phyloP scores from a whole-genome alignment of 163 green algal species.

The Scenedesmus sp. region DNA sequence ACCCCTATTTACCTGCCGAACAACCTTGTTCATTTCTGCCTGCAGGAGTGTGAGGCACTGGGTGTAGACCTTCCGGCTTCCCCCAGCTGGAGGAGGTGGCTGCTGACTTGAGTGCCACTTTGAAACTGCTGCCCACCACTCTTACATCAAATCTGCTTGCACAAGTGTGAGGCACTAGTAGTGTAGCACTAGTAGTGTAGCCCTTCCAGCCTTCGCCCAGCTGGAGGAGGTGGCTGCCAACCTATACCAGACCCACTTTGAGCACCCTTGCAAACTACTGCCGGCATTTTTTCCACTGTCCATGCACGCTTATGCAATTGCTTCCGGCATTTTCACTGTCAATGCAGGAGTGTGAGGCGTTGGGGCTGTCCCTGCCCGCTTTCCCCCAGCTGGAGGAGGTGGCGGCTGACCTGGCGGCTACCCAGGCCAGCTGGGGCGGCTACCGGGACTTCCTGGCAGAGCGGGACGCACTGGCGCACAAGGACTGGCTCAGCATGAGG shows the following conservation, averaged over 20 bases:
- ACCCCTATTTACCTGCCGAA: background rate
- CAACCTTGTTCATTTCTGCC: background rate
- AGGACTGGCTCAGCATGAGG: conserved; percentile 80
- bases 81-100: conserved; percentile 66
- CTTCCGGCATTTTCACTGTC: background rate
- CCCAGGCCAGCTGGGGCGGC: conserved; percentile 67
- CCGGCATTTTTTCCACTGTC: background rate
- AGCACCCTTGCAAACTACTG: background rate
- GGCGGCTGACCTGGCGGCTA: conserved; percentile 68
- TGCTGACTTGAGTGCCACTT: conserved; percentile 69
- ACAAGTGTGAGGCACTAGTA: conserved; percentile 76
- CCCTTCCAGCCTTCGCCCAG: conserved; percentile 64
- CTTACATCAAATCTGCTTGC: background rate
- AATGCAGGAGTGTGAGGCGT: conserved; percentile 73
- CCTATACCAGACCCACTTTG: conserved; percentile 56
- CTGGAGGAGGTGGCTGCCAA: conserved; percentile 70
- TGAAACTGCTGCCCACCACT: too few species aligned
- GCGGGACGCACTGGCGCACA: conserved; percentile 72
- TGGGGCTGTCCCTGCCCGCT: conserved; percentile 71
- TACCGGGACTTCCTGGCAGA: conserved; percentile 74
- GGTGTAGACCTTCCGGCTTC: conserved; percentile 72
- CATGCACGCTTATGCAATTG: conserved; percentile 24
- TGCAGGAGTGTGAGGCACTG: conserved; percentile 76
- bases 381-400: conserved; percentile 73
- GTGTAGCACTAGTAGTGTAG: conserved; percentile 76